phyloP scores from a whole-genome alignment of 768 basidiomycete species.

The Mycena latifolia region DNA sequence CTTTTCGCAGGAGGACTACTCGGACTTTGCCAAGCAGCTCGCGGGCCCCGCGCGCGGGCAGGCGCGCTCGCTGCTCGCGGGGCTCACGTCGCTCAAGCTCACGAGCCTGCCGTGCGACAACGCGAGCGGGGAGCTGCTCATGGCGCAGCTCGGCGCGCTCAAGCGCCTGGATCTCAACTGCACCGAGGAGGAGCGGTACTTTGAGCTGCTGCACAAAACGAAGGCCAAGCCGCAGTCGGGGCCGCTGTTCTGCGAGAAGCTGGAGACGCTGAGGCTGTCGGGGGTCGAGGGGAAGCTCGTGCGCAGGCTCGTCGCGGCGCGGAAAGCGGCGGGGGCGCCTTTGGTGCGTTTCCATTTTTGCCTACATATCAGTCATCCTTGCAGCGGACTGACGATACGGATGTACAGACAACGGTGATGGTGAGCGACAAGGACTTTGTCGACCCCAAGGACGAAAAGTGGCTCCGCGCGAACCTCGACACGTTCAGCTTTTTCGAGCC shows the following conservation, averaged over 20 bases:
- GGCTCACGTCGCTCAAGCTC: constrained; percentile 66
- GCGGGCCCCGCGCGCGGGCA: constrained; percentile 52
- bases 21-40: constrained; percentile 60
- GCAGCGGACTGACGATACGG: too few species aligned
- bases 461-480: constrained; percentile 65
- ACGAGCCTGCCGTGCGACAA: constrained; percentile 59
- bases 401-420: too few species aligned
- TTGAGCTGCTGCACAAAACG: constrained; percentile 36
- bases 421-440: constrained; percentile 62
- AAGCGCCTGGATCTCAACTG: constrained; percentile 56
- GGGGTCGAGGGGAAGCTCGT: constrained; percentile 57
- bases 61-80: constrained; percentile 58
- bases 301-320: constrained; percentile 57
- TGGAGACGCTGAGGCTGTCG: constrained; percentile 61
- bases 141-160: constrained; percentile 62
- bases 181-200: constrained; percentile 40
- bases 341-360: too few species aligned
- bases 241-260: constrained; percentile 60
- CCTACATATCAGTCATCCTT: too few species aligned
- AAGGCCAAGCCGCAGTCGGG: constrained; percentile 43
- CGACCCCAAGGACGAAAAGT: constrained; percentile 55
- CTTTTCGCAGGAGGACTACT: constrained; percentile 67
- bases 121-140: constrained; percentile 50
- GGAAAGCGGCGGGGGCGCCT: constrained; percentile 57
- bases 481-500: constrained; percentile 69